These are phyloP conservation scores for Persicaria tinctoria DNA, from an alignment of 148 eudicot genomes.

Conservation along the genomic window DNA sequence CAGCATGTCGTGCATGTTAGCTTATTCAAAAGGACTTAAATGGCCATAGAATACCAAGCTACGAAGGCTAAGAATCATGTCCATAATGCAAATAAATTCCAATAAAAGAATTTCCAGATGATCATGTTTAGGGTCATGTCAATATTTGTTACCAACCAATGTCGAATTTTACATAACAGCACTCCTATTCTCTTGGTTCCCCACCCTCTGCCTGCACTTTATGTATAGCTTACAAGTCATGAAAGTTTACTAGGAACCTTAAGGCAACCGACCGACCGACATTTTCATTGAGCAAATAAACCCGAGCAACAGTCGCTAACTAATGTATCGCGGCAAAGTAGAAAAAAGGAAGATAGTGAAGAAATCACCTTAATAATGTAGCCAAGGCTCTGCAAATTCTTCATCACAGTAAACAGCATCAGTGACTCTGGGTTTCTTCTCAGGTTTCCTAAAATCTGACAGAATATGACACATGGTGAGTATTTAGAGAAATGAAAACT, in stretches of 20 bases:
- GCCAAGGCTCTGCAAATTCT: conserved; percentile 58
- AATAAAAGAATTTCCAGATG: not conserved
- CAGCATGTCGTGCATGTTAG: not conserved
- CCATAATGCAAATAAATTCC: not conserved
- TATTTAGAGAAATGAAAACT: not conserved
- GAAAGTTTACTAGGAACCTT: not conserved
- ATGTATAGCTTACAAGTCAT: not conserved
- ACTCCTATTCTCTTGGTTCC: not conserved
- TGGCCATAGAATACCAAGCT: not conserved
- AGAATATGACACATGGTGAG: conserved; percentile 16
- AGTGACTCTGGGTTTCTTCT: conserved; percentile 60
- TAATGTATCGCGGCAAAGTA: not conserved
- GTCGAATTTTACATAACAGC: not conserved
- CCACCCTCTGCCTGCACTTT: not conserved
- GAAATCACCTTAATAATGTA: conserved; percentile 62
- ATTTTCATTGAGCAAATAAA: not conserved
- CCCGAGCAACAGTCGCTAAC: not conserved
- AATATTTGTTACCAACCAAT: not conserved
- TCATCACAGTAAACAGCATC: conserved; percentile 71
- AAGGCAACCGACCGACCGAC: not conserved
- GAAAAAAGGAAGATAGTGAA: not conserved
- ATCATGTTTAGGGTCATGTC: not conserved
- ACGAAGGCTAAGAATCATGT: not conserved
- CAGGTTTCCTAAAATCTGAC: conserved; percentile 73
- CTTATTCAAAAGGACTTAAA: not conserved